These are phyloP conservation scores for Phytophthora sansomeana DNA, from an alignment of 352 stramenopile species.

Conservation along the genomic window DNA sequence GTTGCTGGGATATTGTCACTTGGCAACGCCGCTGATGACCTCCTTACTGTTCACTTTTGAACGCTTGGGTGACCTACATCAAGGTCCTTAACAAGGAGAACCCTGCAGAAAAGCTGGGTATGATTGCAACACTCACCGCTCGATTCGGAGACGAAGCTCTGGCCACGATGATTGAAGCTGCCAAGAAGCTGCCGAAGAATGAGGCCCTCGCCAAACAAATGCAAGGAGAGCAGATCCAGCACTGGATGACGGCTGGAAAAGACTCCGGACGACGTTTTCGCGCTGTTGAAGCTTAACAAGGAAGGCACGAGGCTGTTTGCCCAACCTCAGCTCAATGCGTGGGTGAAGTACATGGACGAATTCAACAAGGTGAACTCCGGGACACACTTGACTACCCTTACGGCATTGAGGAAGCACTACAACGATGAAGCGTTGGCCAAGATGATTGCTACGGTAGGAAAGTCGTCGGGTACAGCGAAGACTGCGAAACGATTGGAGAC, in stretches of 20 bases:
- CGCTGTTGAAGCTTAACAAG: constrained; percentile 17
- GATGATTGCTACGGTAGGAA: background rate
- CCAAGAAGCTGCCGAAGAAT: constrained; percentile 13
- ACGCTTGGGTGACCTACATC: constrained; percentile 19
- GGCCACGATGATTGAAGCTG: constrained; percentile 23
- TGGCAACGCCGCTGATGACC: constrained; percentile 14
- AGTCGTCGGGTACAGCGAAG: constrained; percentile 2
- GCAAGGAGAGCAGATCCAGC: constrained; percentile 10
- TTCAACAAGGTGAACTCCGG: background rate
- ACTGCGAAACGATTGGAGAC: constrained; percentile 15
- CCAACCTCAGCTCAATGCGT: background rate
- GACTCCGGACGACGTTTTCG: constrained; percentile 15
- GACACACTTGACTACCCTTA: background rate
- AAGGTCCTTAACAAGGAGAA: constrained; percentile 28
- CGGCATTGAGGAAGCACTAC: background rate
- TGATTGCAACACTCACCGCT: constrained; percentile 18
- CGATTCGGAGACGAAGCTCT: constrained; percentile 20
- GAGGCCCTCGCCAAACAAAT: background rate
- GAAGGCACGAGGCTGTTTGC: constrained; percentile 5
- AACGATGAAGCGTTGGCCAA: background rate
- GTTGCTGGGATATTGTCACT: constrained; percentile 11
- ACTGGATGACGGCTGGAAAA: constrained; percentile 9
- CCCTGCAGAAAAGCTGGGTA: constrained; percentile 10
- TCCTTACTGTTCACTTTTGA: constrained; percentile 2
- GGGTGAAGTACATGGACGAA: background rate